Evolutionary conservation across 148 eudicot species (phyloP).

Genomic region (Rheum nobile): DNA sequence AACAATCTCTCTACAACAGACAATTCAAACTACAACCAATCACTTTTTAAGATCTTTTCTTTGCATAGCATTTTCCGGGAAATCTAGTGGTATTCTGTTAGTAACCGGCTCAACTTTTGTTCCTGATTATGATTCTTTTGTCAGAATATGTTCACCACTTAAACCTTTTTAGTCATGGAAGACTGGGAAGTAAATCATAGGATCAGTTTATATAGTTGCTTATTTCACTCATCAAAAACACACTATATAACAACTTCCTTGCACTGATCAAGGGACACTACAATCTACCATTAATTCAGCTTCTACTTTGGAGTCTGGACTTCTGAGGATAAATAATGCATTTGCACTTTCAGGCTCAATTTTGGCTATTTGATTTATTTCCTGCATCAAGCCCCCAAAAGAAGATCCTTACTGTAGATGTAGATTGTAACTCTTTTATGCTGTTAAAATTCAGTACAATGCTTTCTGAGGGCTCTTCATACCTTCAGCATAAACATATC

Average conservation of each 20-base stretch:
- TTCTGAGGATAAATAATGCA: background rate
- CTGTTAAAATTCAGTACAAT: background rate
- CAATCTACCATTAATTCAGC: background rate
- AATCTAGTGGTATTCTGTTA: background rate
- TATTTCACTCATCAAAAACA: background rate
- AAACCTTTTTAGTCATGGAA: background rate
- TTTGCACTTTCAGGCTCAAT: background rate
- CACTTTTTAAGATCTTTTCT: background rate
- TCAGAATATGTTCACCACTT: background rate
- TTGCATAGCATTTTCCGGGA: background rate
- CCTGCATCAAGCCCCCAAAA: background rate
- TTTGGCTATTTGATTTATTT: background rate
- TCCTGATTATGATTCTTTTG: background rate
- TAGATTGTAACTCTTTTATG: too few species aligned
- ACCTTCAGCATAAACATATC: background rate
- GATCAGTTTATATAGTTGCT: background rate
- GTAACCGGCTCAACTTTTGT: background rate
- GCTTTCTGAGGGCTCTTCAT: background rate
- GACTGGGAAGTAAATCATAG: background rate
- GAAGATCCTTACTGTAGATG: too few species aligned
- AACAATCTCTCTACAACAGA: background rate
- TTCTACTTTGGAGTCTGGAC: background rate
- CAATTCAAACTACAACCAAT: background rate
- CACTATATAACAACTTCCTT: background rate
- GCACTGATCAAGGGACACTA: background rate